Evolutionary conservation across 2,329 filamentous ascomycete species (phyloP), one percentile per base, ranked within the genome.

Genomic region (Trichoderma sp.): DNA sequence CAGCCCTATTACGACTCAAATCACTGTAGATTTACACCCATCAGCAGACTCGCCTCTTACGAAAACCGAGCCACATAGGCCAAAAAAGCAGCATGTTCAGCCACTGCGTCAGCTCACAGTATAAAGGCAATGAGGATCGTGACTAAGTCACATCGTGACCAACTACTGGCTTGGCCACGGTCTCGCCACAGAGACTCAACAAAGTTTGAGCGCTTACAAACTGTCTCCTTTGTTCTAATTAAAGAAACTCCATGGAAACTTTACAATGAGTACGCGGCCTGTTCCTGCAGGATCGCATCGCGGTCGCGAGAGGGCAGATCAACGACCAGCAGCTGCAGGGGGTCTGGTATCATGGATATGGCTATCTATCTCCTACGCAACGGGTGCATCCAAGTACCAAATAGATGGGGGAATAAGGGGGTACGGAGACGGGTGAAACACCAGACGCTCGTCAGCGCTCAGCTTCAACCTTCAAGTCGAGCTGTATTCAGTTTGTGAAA

Each of bases 391-490:
- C 32, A n/a, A 18, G 15, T 18, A 51, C 18, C 26, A 28, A 34
- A 34, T 15, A 32, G n/a, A 32, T 34, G 43, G 43, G 43, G n/a
- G 43, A 12, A 51, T 30, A 24, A 58, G 64, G 64, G 64, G 64
- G 51, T 30, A 68, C 65, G 53, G 65, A 60, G 36, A 26, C 43
- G 28, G 21, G 26, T 68, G 66, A 70, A 70, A 70, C 66, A 34
- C 39, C 21, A 67, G 53, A 43, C 32, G 34, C 24, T 43, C 28
- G 32, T 34, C 64, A 67, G 21, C 34, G 32, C 34, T 39, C 1
- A 58, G n/a, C 43, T 61, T 51, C 34, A 15, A 15, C 21, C 12
- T 53, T 21, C 57, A 61, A 47, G 65, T 15, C 4, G 11, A 43
- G 53, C 36, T 47, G 53, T 32, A 56, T 26, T 51, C 18, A 47